Evolutionary conservation across 768 basidiomycete genomes (phyloP).

Genomic region (Solioccasus polychromus): DNA sequence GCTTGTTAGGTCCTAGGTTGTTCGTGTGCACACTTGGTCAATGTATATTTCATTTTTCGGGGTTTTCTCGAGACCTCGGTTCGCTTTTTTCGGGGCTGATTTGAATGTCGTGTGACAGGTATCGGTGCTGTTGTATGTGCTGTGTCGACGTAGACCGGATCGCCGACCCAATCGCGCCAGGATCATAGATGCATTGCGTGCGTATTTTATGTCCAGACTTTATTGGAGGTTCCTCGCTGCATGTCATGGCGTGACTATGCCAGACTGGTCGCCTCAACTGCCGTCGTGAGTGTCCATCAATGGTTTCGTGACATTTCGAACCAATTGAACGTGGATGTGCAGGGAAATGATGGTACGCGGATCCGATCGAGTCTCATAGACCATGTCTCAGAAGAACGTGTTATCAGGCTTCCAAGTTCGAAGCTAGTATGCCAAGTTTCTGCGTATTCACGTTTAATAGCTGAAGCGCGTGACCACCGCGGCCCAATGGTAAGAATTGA

Average conservation of each 20-base stretch:
- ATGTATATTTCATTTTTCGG: no score
- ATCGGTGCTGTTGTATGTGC: no score
- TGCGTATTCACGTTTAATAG: background rate
- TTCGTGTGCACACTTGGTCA: no score
- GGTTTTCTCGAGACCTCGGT: no score
- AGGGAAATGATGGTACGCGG: slow-evolving; percentile 8
- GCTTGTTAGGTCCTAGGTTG: no score
- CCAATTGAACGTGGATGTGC: background rate
- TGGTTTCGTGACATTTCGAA: background rate
- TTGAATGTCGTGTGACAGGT: no score
- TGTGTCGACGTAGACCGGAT: no score
- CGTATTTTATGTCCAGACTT: background rate
- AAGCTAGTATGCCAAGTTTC: background rate
- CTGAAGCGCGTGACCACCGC: background rate
- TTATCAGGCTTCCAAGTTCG: background rate
- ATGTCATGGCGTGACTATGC: slow-evolving; percentile 1
- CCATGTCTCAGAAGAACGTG: background rate
- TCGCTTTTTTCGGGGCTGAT: no score
- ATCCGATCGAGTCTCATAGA: background rate
- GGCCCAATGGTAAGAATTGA: slow-evolving; percentile 11
- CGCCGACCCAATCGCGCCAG: no score
- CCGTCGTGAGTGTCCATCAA: slow-evolving; percentile 4
- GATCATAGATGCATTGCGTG: slow-evolving; percentile 1
- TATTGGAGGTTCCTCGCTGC: background rate
- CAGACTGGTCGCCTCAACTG: background rate